Conservation (phyloP, 2,329 filamentous ascomycete genomes). For the Fusarium sublunatum region DNA sequence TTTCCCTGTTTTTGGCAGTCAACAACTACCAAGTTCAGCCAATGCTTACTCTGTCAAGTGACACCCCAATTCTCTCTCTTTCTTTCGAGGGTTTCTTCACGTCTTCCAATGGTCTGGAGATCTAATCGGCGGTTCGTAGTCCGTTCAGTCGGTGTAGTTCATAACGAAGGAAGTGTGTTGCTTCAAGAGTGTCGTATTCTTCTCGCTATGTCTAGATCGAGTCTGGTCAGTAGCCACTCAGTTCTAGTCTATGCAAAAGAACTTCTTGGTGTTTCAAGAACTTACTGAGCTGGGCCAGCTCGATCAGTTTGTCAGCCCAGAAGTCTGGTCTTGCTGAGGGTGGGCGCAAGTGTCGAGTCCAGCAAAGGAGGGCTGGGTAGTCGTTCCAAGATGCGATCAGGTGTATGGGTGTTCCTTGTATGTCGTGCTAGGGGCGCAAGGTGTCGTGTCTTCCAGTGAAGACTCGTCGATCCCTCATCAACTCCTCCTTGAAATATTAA, state of each 20-base stretch:
- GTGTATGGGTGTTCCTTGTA: not conserved
- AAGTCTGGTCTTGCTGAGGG: not conserved
- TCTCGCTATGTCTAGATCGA: not conserved
- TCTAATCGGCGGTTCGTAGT: not conserved
- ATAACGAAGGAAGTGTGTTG: not conserved
- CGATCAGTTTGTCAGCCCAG: not conserved
- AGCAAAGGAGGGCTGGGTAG: not conserved
- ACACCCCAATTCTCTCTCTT: too few relatives aligned
- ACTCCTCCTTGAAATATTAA: not conserved
- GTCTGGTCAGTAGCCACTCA: not conserved
- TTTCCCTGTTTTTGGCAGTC: not conserved
- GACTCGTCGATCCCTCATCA: not conserved
- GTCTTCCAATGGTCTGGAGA: not conserved
- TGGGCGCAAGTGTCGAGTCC: not conserved
- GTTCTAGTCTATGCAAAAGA: not conserved
- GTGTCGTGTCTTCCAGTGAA: not conserved
- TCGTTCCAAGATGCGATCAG: not conserved
- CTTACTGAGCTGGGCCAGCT: not conserved
- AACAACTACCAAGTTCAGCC: not conserved
- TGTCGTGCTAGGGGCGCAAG: not conserved
- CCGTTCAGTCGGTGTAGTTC: not conserved
- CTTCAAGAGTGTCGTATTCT: not conserved
- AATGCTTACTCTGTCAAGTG: slow-evolving; percentile 1
- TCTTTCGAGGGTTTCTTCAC: fast-evolving
- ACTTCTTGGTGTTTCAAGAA: too few relatives aligned